Conservation (phyloP, 2,329 filamentous ascomycete species). For the Penicillium sp. region DNA sequence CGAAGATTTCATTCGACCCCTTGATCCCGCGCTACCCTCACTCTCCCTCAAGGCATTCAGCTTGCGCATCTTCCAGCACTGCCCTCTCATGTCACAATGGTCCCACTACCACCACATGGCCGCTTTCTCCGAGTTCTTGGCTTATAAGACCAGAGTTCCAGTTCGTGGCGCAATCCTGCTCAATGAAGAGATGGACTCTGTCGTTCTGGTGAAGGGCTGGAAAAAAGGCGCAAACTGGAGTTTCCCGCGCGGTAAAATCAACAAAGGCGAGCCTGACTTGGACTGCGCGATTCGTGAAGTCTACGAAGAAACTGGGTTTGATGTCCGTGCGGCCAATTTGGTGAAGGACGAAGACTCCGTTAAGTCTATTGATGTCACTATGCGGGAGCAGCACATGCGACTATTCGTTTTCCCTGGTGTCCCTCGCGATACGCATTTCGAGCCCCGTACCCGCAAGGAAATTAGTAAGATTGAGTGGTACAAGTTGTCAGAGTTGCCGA, state of each 20-base stretch:
- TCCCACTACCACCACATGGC: slow-evolving; percentile 75
- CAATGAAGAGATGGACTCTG: slow-evolving; percentile 91
- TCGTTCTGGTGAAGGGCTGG: slow-evolving; percentile 94
- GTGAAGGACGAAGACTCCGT: slow-evolving; percentile 72
- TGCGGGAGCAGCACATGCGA: slow-evolving; percentile 89
- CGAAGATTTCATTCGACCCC: slow-evolving; percentile 95
- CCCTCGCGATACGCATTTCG: slow-evolving; percentile 83
- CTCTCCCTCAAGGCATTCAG: slow-evolving; percentile 85
- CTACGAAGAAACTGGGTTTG: slow-evolving; percentile 93
- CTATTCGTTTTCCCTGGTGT: slow-evolving; percentile 91
- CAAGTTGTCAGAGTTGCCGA: slow-evolving; percentile 82
- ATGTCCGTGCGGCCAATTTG: slow-evolving; percentile 74
- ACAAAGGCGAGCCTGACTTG: slow-evolving; percentile 91
- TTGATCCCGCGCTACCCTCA: slow-evolving; percentile 81
- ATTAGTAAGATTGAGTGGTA: slow-evolving; percentile 98
- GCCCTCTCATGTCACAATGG: slow-evolving; percentile 81
- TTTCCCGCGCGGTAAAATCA: slow-evolving; percentile 96
- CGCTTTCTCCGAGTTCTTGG: slow-evolving; percentile 88
- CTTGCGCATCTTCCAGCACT: slow-evolving; percentile 89
- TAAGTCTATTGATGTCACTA: slow-evolving; percentile 84
- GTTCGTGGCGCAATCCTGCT: slow-evolving; percentile 93
- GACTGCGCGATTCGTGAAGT: slow-evolving; percentile 94
- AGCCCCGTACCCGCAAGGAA: slow-evolving; percentile 90
- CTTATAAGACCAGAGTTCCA: slow-evolving; percentile 92
- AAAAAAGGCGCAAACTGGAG: slow-evolving; percentile 97